Evolutionary conservation across 2,329 filamentous ascomycete species (phyloP), one percentile per base, ranked within the genome.

Genomic region (Apiospora kogelbergensis): DNA sequence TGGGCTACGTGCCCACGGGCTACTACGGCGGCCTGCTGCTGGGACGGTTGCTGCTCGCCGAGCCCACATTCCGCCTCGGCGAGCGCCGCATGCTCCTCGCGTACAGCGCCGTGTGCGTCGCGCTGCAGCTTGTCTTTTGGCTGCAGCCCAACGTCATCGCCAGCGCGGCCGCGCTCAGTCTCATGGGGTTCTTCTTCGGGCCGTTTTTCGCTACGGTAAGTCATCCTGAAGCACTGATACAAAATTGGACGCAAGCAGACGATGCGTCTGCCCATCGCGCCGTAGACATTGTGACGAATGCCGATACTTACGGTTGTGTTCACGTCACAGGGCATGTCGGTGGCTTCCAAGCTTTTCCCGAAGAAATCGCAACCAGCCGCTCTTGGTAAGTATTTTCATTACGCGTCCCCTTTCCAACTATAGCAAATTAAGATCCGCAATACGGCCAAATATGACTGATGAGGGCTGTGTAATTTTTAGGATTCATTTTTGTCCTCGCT

Each of bases 1-100:
- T 90, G 77, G 89, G 89, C 0, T 91, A 91, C 66, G 85, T 91
- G 0, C 86, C 88, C 0, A 85, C 88, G 0, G 89, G 88, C 3
- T 88, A 87, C 72, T 89, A 84, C 63, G 89, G 87, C 2, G 89
- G 89, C 0, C 81, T 81, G 0, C 81, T 90, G 3, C 81, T 90
- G 0, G 88, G 89, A 0, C 80, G 89, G 6, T 71, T 90, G 0
- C 67, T 90, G 0, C 81, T 90, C 0, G 85, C 87, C 0, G 89
- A 91, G 71, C 87, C 88, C 0, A 90, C 85, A 0, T 84, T 89
- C 74, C 81, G 87, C 0, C 84, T 85, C 22, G 89, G 89, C 0
- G 87, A 90, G 71, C 81, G 85, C 22, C 80, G 81, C 4, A 90
- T 90, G 86, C 76, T 90, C 0, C 79, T 89, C 1, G 53, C 85